Conservation (phyloP, 2,329 filamentous ascomycete species). For the Aspergillus ibericus region DNA sequence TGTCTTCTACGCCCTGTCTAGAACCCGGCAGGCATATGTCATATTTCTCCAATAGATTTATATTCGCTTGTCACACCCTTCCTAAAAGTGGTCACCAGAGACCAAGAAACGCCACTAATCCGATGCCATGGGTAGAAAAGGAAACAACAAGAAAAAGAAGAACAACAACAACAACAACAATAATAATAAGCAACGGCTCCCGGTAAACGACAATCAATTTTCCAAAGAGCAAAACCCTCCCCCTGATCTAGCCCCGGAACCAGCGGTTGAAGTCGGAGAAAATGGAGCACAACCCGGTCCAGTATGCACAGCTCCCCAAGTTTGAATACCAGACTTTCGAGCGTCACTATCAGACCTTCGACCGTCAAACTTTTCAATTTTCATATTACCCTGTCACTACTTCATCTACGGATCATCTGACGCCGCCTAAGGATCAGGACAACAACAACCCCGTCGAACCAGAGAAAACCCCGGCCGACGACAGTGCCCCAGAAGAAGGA, state of each 20-base stretch:
- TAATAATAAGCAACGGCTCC: slow-evolving; percentile 24
- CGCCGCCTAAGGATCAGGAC: slow-evolving; percentile 39
- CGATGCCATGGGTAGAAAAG: slow-evolving; percentile 38
- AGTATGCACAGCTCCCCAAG: slow-evolving; percentile 47
- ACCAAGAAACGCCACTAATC: slow-evolving; percentile 30
- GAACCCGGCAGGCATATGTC: slow-evolving; percentile 27
- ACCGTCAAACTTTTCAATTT: slow-evolving; percentile 39
- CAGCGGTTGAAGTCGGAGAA: slow-evolving; percentile 33
- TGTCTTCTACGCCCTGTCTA: slow-evolving; percentile 23
- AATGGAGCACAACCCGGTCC: slow-evolving; percentile 35
- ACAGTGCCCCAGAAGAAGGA: slow-evolving; percentile 23
- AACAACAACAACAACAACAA: slow-evolving; percentile 33
- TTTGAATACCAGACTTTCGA: slow-evolving; percentile 46
- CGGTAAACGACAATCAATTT: slow-evolving; percentile 29
- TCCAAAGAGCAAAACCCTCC: slow-evolving; percentile 22
- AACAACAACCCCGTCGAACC: slow-evolving; percentile 36
- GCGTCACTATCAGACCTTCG: slow-evolving; percentile 46
- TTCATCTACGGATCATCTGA: slow-evolving; percentile 34
- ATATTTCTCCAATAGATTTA: slow-evolving; percentile 23
- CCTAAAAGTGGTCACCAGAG: slow-evolving; percentile 2
- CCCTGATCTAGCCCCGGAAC: slow-evolving; percentile 28
- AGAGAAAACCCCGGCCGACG: slow-evolving; percentile 19
- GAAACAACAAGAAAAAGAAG: slow-evolving; percentile 38
- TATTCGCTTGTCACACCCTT: slow-evolving; percentile 19
- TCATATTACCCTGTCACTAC: slow-evolving; percentile 38